Percentiles rank a stretch among this genome's conserved stretches.
These are phyloP conservation scores for Talaromyces sp. DNA, from an alignment of 2,329 filamentous ascomycete species.

Conservation along the genomic window DNA sequence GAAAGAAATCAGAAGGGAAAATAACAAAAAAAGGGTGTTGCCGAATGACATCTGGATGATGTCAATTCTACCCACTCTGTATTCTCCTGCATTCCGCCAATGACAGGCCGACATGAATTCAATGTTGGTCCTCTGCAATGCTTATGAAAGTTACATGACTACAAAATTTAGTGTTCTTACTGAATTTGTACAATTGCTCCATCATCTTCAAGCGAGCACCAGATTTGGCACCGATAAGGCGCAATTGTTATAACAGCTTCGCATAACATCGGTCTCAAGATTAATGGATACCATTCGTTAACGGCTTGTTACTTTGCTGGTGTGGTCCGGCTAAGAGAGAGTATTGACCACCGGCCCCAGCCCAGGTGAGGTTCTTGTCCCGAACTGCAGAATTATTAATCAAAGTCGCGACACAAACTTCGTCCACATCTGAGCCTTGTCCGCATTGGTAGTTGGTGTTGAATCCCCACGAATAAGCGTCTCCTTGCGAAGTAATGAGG, in stretches of 20 bases:
- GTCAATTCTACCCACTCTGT: neutral
- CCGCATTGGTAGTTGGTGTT: slow-evolving; percentile 13
- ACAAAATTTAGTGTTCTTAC: neutral
- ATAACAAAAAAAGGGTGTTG: neutral
- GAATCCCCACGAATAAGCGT: slow-evolving; percentile 15
- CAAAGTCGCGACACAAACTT: slow-evolving; percentile 8
- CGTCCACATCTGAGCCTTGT: slow-evolving; percentile 10
- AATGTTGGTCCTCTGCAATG: too few species aligned
- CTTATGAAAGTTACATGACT: neutral
- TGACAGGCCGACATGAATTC: neutral
- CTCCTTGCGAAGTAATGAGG: slow-evolving; percentile 12
- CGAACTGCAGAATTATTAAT: slow-evolving; percentile 12
- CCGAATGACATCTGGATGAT: neutral
- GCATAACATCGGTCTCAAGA: neutral
- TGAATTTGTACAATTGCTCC: too few species aligned
- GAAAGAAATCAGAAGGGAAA: neutral
- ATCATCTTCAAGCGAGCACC: too few species aligned
- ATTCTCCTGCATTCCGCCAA: neutral
- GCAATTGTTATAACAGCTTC: neutral
- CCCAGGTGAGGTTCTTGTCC: slow-evolving; percentile 13
- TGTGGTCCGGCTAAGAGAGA: neutral
- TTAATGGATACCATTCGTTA: neutral
- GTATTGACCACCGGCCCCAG: slow-evolving; percentile 14
- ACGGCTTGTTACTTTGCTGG: neutral
- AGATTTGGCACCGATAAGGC: neutral